Evolutionary conservation across 1,284 basidiomycete species (phyloP), one percentile per base, ranked within the genome.

Genomic region (Ganoderma leucocontextum): DNA sequence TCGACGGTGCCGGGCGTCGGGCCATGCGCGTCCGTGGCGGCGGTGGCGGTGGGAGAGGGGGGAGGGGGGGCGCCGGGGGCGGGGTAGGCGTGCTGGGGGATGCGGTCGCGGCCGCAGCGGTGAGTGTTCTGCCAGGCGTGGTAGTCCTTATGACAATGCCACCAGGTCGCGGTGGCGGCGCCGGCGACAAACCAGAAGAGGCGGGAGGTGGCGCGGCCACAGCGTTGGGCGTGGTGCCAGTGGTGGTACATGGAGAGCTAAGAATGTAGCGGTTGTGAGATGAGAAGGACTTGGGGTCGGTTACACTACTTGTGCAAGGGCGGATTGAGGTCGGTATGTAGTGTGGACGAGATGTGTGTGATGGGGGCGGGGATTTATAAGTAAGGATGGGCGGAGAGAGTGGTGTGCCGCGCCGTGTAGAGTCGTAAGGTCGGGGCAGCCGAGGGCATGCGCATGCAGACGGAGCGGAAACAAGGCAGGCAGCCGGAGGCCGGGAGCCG

Each of bases 181-280:
- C 91, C 91, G 70, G 91, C 36, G 71, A 84, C 17, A 81, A 92
- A 91, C 91, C 91, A 92, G 75, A 92, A 58, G 67, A 90, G 58
- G 70, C 91, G 89, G 38, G 85, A 86, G 17, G 63, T 44, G 42
- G 86, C 86, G 29, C 85, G 80, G 60, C 80, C 77, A 70, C 76
- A 79, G 65, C 73, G 75, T 60, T 75, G 73, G 69, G 78, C 79
- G 75, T 80, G 74, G 69, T 73, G 72, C 25, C 67, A 71, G 75
- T 82, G 78, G 64, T 62, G 69, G 65, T 83, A 73, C 82, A 84
- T 85, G 29, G 33, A 36, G 44, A 36, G 35, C 7, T 36, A 22
- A n/a, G 22, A 15, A 25, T n/a, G 38, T 8, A 17, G 17, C 33
- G 52, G 59, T 29, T 19, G 53, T 29, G 39, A 15, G n/a, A 61